Percentiles rank a stretch among this genome's conserved stretches.
Evolutionary conservation across 805 yeast genomes (phyloP).

Genomic region (Ogataea philodendri): DNA sequence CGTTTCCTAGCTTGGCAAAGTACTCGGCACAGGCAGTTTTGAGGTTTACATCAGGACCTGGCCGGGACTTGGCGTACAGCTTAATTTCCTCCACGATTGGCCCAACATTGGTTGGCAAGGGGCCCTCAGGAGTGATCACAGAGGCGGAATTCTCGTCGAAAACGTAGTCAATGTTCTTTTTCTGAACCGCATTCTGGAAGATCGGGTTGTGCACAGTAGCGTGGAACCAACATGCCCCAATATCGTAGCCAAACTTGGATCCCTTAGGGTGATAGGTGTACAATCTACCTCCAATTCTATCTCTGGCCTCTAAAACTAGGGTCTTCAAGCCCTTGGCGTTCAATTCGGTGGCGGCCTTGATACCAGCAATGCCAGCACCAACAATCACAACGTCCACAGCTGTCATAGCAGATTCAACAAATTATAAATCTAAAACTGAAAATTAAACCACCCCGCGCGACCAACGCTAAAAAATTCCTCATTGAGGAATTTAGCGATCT

Average conservation of each 20-base stretch:
- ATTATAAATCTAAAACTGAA: conserved; percentile 1
- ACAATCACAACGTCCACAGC: conserved; percentile 38
- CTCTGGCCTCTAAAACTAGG: conserved; percentile 45
- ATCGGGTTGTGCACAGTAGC: conserved; percentile 43
- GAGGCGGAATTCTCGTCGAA: conserved; percentile 37
- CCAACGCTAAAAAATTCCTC: conserved; percentile 2
- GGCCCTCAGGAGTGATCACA: conserved; percentile 28
- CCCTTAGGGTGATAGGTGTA: conserved; percentile 29
- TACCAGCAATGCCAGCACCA: conserved; percentile 54
- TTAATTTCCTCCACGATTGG: conserved; percentile 35
- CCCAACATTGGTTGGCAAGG: conserved; percentile 30
- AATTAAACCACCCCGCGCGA: not conserved
- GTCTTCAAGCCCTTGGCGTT: conserved; percentile 34
- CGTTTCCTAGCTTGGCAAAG: conserved; percentile 17
- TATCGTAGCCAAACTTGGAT: conserved; percentile 36
- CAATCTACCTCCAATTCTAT: conserved; percentile 46
- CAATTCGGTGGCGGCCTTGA: conserved; percentile 46
- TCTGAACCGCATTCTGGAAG: conserved; percentile 31
- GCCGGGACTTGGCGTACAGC: conserved; percentile 29
- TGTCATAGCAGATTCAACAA: conserved; percentile 4
- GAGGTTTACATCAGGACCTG: conserved; percentile 24
- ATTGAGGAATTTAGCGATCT: too few species aligned
- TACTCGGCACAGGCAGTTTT: conserved; percentile 29
- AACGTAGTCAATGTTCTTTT: conserved; percentile 24
- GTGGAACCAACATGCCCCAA: conserved; percentile 59